A percentile compares a stretch with the other conserved stretches of the same genome.
phyloP scores from a whole-genome alignment of 768 basidiomycete genomes.

The Aureoboletus auriporus region DNA sequence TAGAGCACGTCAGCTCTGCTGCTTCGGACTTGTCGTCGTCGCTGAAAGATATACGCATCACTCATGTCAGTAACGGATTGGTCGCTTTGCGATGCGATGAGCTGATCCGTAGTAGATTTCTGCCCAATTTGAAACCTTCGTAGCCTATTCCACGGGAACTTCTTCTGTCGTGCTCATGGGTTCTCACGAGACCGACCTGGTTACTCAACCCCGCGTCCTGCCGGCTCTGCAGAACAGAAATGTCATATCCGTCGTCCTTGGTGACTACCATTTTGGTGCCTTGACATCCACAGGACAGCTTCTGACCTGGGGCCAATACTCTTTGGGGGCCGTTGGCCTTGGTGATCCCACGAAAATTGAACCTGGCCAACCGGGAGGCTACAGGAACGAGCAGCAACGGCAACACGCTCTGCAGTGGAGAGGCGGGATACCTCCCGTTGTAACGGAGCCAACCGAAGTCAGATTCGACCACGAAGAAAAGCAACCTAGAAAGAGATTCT shows the following conservation, averaged over 20 bases:
- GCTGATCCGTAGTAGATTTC: slow-evolving; percentile 54
- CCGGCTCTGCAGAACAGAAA: slow-evolving; percentile 70
- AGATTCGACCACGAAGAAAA: slow-evolving; percentile 61
- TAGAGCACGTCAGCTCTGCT: slow-evolving; percentile 42
- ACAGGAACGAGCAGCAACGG: slow-evolving; percentile 35
- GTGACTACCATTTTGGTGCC: slow-evolving; percentile 91
- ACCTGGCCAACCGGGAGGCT: slow-evolving; percentile 59
- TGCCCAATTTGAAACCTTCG: slow-evolving; percentile 78
- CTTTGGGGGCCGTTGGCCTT: slow-evolving; percentile 79
- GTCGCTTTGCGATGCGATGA: not conserved
- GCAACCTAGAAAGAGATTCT: slow-evolving; percentile 57
- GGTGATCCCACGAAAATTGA: slow-evolving; percentile 63
- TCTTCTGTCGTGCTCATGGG: slow-evolving; percentile 77
- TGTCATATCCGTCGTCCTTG: slow-evolving; percentile 84
- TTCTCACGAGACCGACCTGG: slow-evolving; percentile 39
- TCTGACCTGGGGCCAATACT: slow-evolving; percentile 77
- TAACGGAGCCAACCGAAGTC: slow-evolving; percentile 64
- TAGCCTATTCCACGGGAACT: slow-evolving; percentile 71
- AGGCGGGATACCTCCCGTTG: slow-evolving; percentile 34
- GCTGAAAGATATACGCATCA: slow-evolving; percentile 56
- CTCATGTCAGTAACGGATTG: slow-evolving; percentile 58
- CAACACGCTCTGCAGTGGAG: slow-evolving; percentile 24
- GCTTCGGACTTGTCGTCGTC: slow-evolving; percentile 31
- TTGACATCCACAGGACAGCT: slow-evolving; percentile 74
- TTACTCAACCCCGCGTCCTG: slow-evolving; percentile 54